Base-by-base conservation (phyloP, 108 stramenopile genomes). In the Parietichytrium sp. region DNA sequence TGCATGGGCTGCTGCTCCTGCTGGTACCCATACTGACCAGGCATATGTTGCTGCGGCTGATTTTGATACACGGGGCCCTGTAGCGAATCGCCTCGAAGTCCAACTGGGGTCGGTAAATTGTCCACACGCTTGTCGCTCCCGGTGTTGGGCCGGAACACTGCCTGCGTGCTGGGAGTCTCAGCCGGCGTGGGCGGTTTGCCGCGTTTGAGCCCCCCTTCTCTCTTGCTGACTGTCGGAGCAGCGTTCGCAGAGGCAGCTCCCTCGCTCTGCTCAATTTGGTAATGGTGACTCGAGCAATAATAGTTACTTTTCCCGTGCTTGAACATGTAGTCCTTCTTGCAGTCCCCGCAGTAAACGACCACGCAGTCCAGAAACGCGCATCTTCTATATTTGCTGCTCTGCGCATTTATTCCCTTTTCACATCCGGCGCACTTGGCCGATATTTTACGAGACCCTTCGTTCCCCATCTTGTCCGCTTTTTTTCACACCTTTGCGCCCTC, bases 181-280 rank as follows among this genome's bases (percentile, higher is more conserved):
- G 55, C 55, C 8, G 55, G 55, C 15, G 55, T 72, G 55, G 55
- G 55, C 7, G 55, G 55, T 72, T 72, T 72, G 10, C 55, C 55
- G 38, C 55, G 55, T 31, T 72, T 72, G n/a, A n/a, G n/a, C n/a
- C n/a, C n/a, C n/a, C n/a, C n/a, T n/a, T n/a, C n/a, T n/a, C n/a
- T n/a, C n/a, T n/a, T n/a, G n/a, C n/a, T n/a, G n/a, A n/a, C n/a
- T 8, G 55, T 72, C 20, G 55, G 55, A 8, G 55, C 55, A 13
- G 55, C 55, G 38, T 38, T 30, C 38, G 55, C 55, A 4, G 55
- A 72, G 18, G 38, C 29, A 23, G 55, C 36, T 72, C n/a, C n/a
- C n/a, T n/a, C 42, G 29, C 42, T 72, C 18, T 72, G 55, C 13
- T 42, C 33, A 42, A 13, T n/a, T n/a, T 42, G 4, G 4, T 72